A percentile compares a stretch with the other conserved stretches of the same genome.
Evolutionary conservation across 2,329 filamentous ascomycete species (phyloP).

Genomic region (Exophiala dermatitidis): DNA sequence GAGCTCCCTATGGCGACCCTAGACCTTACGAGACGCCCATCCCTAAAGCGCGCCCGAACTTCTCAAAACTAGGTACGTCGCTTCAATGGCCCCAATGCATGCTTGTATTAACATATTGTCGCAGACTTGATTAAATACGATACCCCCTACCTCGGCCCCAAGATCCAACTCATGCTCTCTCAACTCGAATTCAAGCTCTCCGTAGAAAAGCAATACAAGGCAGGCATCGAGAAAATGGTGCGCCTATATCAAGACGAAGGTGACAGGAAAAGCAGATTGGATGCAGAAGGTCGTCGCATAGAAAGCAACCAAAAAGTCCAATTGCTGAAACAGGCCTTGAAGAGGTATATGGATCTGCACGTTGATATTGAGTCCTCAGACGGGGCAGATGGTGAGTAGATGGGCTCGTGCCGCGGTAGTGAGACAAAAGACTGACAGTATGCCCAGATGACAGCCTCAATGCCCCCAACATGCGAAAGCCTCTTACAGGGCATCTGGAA

Average conservation of each 20-base stretch:
- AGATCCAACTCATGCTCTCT: constrained; percentile 97
- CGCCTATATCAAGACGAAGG: constrained; percentile 96
- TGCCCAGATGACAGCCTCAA: constrained; percentile 86
- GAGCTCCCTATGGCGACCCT: constrained; percentile 69
- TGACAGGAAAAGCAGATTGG: constrained; percentile 87
- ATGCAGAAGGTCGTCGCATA: constrained; percentile 79
- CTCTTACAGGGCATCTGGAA: constrained; percentile 82
- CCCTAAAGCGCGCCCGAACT: constrained; percentile 76
- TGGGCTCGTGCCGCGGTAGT: background rate
- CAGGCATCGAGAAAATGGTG: constrained; percentile 98
- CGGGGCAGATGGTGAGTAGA: constrained; percentile 64
- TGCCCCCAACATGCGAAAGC: constrained; percentile 87
- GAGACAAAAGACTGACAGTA: constrained; percentile 6
- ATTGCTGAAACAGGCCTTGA: constrained; percentile 87
- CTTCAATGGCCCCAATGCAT: background rate
- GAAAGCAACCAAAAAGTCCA: constrained; percentile 99
- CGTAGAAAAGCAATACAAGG: constrained; percentile 97
- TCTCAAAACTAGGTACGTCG: constrained; percentile 81
- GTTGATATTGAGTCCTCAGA: constrained; percentile 81
- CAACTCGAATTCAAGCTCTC: constrained; percentile 98
- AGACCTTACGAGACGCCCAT: constrained; percentile 56
- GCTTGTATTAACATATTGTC: constrained; percentile 9
- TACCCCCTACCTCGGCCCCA: constrained; percentile 85
- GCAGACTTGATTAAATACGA: constrained; percentile 97
- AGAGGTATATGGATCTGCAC: constrained; percentile 94